Conservation (phyloP, 495 filamentous ascomycete species). For the Xeromyces bisporus region DNA sequence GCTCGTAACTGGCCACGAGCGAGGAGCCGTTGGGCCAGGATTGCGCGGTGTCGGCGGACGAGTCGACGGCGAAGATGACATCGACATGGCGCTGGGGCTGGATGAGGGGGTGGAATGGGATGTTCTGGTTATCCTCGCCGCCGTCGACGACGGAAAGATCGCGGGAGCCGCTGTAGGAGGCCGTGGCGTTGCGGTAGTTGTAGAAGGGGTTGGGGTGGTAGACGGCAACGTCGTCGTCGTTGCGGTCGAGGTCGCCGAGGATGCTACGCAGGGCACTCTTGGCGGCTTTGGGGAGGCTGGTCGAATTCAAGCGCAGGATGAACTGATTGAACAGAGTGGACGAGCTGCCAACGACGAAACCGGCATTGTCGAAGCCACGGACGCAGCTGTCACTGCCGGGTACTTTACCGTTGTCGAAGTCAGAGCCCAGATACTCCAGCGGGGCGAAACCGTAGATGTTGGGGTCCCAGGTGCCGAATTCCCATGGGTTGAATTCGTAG, state of each 20-base stretch:
- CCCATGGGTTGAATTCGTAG: constrained; percentile 71
- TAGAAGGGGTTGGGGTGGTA: constrained; percentile 75
- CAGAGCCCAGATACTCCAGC: constrained; percentile 55
- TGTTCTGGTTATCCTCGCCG: constrained; percentile 72
- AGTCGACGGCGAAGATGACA: constrained; percentile 81
- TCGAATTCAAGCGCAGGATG: constrained; percentile 37
- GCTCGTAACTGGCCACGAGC: constrained; percentile 66
- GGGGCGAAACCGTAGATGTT: constrained; percentile 66
- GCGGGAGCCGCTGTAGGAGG: constrained; percentile 31
- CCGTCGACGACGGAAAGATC: constrained; percentile 69
- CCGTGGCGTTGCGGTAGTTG: constrained; percentile 42
- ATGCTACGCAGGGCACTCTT: constrained; percentile 32
- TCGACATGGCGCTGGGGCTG: constrained; percentile 62
- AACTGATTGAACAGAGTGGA: constrained; percentile 71
- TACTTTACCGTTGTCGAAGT: constrained; percentile 50
- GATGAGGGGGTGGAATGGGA: constrained; percentile 68
- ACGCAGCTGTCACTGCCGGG: constrained; percentile 43
- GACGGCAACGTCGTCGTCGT: constrained; percentile 60
- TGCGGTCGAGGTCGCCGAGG: constrained; percentile 32
- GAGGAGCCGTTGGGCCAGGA: constrained; percentile 77
- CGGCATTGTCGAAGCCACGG: constrained; percentile 69
- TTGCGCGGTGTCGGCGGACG: constrained; percentile 55
- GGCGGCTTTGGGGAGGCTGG: constrained; percentile 34
- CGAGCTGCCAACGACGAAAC: constrained; percentile 77
- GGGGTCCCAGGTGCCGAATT: constrained; percentile 71